Evolutionary conservation across 495 filamentous ascomycete genomes (phyloP), one percentile per base, ranked within the genome.

Genomic region (Neurospora sp.): DNA sequence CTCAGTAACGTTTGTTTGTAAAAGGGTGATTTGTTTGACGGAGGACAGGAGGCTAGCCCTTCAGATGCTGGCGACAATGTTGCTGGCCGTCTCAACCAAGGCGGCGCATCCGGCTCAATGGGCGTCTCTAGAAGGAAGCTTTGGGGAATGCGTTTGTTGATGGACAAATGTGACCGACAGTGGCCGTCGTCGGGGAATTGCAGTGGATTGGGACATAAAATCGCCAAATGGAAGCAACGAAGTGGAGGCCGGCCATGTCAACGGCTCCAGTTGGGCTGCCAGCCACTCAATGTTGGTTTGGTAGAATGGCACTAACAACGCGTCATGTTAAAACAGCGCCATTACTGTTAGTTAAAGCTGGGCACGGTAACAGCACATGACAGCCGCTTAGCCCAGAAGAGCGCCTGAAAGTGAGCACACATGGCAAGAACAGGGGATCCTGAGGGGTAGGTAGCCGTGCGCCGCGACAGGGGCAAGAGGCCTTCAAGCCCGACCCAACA

Each of bases 371-470:
- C 53, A 35, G 53, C 14, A 35, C 53, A 65, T 65, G 53, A 65
- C 27, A 35, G 27, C 27, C 53, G 53, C 53, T 65, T 65, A 65
- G 14, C 27, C 3, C 14, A 31, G 22, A 35, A 35, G 31, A 65
- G 53, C 27, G 53, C 53, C 53, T 65, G 53, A 65, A 18, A 65
- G 27, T 31, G 53, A 65, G 53, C 53, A 65, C 53, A 65, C 53
- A 65, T 65, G 53, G 53, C 53, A 35, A 65, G 53, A 65, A 65
- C 10, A 65, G 53, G 53, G 53, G 53, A 61, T 61, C 53, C 53
- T 61, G 53, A 61, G 27, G 53, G 16, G 44, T 27, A 59, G 16
- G 44, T 27, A 59, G 27, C 53, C 53, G 48, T 59, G 48, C 48
- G 20, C 48, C 10, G 5, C 8, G 53, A 31, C 53, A 31, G 27